Evolutionary conservation across 139 green algal genomes (phyloP).

Genomic region (Volvox reticuliferus): DNA sequence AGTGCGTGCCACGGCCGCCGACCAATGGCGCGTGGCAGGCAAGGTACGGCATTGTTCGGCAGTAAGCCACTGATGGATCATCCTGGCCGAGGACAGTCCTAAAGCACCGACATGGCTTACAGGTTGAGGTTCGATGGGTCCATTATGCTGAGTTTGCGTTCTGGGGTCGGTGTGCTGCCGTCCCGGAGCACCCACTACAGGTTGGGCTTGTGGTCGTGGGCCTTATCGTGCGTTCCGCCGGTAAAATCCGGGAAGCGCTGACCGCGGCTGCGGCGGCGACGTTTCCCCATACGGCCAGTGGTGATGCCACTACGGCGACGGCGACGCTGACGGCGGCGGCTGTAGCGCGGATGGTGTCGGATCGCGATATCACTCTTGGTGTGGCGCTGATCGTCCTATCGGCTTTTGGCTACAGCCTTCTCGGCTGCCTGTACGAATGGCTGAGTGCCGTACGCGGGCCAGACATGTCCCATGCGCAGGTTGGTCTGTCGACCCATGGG

Average conservation of each 20-base stretch:
- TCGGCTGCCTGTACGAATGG: slow-evolving; percentile 53
- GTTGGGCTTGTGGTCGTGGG: slow-evolving; percentile 25
- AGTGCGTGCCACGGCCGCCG: too few species aligned
- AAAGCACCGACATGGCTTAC: too few species aligned
- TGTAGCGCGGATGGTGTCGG: neutral
- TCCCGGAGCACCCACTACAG: neutral
- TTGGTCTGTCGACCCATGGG: neutral
- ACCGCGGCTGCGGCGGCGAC: neutral
- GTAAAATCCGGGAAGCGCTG: neutral
- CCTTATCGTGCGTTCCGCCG: slow-evolving; percentile 8
- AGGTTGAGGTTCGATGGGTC: too few species aligned
- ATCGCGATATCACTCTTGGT: neutral
- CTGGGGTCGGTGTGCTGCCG: too few species aligned
- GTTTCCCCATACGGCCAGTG: neutral
- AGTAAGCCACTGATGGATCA: too few species aligned
- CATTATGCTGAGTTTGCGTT: too few species aligned
- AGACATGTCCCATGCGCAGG: slow-evolving; percentile 31
- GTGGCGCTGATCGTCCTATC: slow-evolving; percentile 13
- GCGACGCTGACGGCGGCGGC: neutral
- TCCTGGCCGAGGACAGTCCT: too few species aligned
- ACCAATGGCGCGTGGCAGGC: too few species aligned
- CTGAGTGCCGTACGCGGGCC: slow-evolving; percentile 27
- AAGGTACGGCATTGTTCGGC: too few species aligned
- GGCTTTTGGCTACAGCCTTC: slow-evolving; percentile 47
- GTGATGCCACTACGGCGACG: neutral